Evolutionary conservation across 2,329 filamentous ascomycete species (phyloP).

Genomic region (Dendryphion nanum): DNA sequence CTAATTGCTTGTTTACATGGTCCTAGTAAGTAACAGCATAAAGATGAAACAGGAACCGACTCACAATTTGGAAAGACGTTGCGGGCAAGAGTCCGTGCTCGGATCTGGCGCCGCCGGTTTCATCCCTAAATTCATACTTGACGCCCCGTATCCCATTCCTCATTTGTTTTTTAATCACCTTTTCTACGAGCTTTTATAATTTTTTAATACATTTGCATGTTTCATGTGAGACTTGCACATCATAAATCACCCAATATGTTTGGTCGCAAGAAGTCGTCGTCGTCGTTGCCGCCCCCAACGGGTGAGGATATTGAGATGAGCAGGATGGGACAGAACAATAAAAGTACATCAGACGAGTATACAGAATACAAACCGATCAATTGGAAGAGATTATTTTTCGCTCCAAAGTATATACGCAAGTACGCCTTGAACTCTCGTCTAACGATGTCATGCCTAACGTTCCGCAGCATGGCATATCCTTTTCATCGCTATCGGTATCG

Average conservation of each 20-base stretch:
- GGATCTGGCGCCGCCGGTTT: not conserved
- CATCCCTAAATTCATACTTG: not conserved
- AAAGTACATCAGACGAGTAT: constrained; percentile 20
- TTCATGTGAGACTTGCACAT: no score
- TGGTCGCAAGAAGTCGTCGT: no score
- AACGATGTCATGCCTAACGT: constrained; percentile 1
- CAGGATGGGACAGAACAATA: constrained; percentile 20
- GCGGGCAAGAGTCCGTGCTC: not conserved
- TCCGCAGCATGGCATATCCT: constrained; percentile 33
- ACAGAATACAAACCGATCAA: constrained; percentile 33
- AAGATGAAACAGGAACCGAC: no score
- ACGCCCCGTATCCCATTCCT: not conserved
- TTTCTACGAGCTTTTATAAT: not conserved
- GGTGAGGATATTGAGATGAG: constrained; percentile 31
- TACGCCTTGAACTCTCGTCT: not conserved
- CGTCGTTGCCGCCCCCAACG: no score
- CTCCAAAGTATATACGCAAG: constrained; percentile 37
- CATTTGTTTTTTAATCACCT: not conserved
- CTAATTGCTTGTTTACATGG: no score
- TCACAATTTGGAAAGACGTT: not conserved
- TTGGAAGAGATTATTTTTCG: constrained; percentile 34
- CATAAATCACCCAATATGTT: not conserved
- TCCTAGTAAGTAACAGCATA: no score
- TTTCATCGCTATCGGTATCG: constrained; percentile 22
- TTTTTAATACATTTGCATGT: no score